Percentiles rank a stretch among this genome's conserved stretches.
Evolutionary conservation across 306 rosid genomes (phyloP).

Genomic region (Corylus heterophylla): DNA sequence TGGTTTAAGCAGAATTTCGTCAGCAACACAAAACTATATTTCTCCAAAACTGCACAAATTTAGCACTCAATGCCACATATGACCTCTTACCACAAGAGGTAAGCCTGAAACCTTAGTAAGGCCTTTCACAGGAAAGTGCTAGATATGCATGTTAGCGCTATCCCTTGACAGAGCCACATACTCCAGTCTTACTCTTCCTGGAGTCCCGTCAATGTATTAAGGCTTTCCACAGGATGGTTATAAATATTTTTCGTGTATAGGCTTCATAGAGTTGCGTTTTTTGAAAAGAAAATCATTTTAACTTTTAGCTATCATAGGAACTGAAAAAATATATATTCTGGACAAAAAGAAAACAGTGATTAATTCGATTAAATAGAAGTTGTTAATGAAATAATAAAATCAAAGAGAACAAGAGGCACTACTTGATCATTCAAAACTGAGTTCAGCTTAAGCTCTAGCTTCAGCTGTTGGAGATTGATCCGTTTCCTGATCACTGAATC

Average conservation of each 20-base stretch:
- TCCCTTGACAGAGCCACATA: neutral
- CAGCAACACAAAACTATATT: neutral
- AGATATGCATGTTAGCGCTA: neutral
- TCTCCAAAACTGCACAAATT: neutral
- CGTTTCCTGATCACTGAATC: constrained; percentile 81
- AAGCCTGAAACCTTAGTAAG: no score
- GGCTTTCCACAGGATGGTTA: neutral
- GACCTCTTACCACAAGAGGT: no score
- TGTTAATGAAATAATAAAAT: neutral
- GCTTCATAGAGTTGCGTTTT: neutral
- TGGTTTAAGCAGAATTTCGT: neutral
- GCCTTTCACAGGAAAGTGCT: no score
- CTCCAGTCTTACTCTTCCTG: neutral
- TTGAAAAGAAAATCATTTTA: neutral
- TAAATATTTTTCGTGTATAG: neutral
- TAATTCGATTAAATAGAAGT: neutral
- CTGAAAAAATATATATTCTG: neutral
- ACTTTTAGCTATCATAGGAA: neutral
- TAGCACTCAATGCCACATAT: no score
- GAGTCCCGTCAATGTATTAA: neutral
- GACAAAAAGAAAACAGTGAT: neutral
- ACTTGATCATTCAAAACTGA: constrained; percentile 84
- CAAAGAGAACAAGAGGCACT: constrained; percentile 40
- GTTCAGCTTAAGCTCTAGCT: constrained; percentile 79
- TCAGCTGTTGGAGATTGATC: constrained; percentile 76